These are phyloP conservation scores for Xylaria intraflava DNA, from an alignment of 495 filamentous ascomycete genomes.

Conservation along the genomic window DNA sequence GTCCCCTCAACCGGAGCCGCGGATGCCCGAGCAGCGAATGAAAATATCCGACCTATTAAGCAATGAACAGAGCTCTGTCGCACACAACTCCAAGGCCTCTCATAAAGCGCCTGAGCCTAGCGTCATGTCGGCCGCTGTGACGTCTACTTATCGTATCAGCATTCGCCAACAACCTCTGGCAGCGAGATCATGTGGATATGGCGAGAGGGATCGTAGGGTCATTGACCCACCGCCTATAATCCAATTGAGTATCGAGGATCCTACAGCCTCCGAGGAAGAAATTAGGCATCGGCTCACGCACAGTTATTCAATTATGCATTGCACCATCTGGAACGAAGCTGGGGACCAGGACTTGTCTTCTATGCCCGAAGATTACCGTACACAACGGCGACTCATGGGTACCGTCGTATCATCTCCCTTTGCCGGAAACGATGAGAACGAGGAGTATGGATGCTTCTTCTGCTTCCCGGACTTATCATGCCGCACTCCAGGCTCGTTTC, in stretches of 20 bases:
- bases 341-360: conserved; percentile 54
- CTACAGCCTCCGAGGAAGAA: conserved; percentile 44
- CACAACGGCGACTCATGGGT: conserved; percentile 68
- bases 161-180: conserved; percentile 88
- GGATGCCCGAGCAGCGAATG: conserved; percentile 35
- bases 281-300: conserved; percentile 58
- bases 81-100: conserved; percentile 13
- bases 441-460: conserved; percentile 76
- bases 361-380: conserved; percentile 50
- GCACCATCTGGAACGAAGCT: conserved; percentile 61
- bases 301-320: conserved; percentile 78
- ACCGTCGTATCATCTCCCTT: conserved; percentile 71
- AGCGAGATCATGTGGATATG: conserved; percentile 88
- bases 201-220: conserved; percentile 85
- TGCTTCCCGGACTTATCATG: conserved; percentile 93
- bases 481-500: conserved; percentile 75
- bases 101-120: conserved; percentile 21
- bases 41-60: conserved; percentile 41
- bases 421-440: conserved; percentile 58
- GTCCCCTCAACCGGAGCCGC: conserved; percentile 18
- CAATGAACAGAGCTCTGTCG: conserved; percentile 16
- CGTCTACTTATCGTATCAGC: conserved; percentile 41
- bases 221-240: conserved; percentile 95
- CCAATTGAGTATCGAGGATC: conserved; percentile 69
- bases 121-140: conserved; percentile 3